Evolutionary conservation across 805 yeast species (phyloP).

Genomic region (Yarrowia sp.): DNA sequence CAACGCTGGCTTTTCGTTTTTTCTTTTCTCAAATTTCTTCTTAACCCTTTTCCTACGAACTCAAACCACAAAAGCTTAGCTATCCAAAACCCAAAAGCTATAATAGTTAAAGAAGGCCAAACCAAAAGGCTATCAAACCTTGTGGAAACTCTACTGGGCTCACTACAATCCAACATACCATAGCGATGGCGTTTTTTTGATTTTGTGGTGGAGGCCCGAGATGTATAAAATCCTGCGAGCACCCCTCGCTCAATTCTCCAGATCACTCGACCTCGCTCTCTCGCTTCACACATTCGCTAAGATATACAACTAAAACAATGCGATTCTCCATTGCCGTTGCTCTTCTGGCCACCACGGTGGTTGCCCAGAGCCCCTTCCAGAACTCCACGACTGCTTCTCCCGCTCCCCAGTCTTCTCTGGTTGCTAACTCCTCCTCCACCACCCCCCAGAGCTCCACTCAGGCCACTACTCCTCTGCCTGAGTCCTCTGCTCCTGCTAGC

Average conservation of each 20-base stretch:
- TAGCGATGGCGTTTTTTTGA: background rate
- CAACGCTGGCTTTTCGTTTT: background rate
- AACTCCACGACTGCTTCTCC: background rate
- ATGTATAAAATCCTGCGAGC: background rate
- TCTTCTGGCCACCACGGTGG: background rate
- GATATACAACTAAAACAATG: background rate
- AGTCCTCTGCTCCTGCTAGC: background rate
- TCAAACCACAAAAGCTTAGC: background rate
- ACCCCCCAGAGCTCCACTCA: background rate
- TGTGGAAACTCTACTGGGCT: background rate
- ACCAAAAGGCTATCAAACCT: background rate
- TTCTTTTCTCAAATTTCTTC: background rate
- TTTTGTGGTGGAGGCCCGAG: no score
- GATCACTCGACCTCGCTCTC: slow-evolving; percentile 4
- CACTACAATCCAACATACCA: background rate
- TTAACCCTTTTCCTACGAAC: background rate
- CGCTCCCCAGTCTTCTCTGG: background rate
- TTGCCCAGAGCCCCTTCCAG: background rate
- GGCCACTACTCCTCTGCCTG: background rate
- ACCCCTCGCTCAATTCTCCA: background rate
- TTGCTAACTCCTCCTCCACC: background rate
- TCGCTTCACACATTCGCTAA: slow-evolving; percentile 3
- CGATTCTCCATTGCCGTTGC: background rate
- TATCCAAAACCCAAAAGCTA: background rate
- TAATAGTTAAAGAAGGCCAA: background rate